Evolutionary conservation across 2,329 filamentous ascomycete genomes (phyloP).

Genomic region (Fusarium poae): DNA sequence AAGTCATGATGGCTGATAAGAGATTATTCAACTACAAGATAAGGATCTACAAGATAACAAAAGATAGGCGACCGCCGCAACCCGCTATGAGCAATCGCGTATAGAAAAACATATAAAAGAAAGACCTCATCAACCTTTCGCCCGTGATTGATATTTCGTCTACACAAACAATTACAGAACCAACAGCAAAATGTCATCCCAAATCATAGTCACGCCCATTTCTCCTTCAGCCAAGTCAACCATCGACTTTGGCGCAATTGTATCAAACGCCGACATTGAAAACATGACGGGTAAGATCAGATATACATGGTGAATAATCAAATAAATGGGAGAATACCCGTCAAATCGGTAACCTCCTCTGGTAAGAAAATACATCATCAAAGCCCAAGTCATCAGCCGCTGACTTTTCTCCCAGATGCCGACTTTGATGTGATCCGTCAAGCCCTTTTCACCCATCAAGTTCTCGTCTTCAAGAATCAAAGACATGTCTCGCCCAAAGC

Average conservation of each 20-base stretch:
- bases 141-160: not conserved
- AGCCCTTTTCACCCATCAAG: constrained; percentile 75
- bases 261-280: constrained; percentile 71
- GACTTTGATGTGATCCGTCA: constrained; percentile 74
- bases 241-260: constrained; percentile 71
- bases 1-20: not conserved
- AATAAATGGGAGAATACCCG: constrained; percentile 65
- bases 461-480: constrained; percentile 79
- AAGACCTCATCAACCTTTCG: not conserved
- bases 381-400: constrained; percentile 3
- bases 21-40: not conserved
- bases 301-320: constrained; percentile 5
- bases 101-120: constrained; percentile 26
- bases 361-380: constrained; percentile 56
- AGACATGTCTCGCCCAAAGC: constrained; percentile 73
- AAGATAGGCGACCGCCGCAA: constrained; percentile 42
- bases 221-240: constrained; percentile 53
- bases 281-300: constrained; percentile 68
- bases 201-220: constrained; percentile 56
- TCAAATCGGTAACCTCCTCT: constrained; percentile 71
- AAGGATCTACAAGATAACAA: constrained; percentile 3
- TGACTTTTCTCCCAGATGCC: constrained; percentile 60
- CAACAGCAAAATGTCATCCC: constrained; percentile 37
- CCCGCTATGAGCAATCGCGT: constrained; percentile 7
- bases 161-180: not conserved